Evolutionary conservation across 108 stramenopile genomes (phyloP).

Genomic region (Epithemia pelagica): DNA sequence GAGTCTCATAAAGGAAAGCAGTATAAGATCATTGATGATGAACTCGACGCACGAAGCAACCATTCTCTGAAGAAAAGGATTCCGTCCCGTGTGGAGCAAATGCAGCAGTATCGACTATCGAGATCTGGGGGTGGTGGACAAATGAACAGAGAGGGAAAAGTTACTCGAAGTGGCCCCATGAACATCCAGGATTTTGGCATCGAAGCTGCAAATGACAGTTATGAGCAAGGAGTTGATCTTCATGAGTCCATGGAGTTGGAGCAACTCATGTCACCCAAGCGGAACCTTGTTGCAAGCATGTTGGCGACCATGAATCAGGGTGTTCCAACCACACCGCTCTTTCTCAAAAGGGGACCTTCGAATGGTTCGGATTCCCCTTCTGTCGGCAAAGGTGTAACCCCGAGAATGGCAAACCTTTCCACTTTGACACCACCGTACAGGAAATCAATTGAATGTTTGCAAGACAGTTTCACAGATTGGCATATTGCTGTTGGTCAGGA

Average conservation of each 20-base stretch:
- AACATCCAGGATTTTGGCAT: too few relatives aligned
- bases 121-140: too few relatives aligned
- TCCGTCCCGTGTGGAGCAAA: too few relatives aligned
- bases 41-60: too few relatives aligned
- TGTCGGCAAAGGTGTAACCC: neutral
- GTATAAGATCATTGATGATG: too few relatives aligned
- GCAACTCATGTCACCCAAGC: neutral
- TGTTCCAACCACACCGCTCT: neutral
- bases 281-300: neutral
- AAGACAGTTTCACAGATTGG: neutral
- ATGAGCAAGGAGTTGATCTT: neutral
- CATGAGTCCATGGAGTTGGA: neutral
- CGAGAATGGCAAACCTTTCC: neutral
- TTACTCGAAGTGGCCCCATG: too few relatives aligned
- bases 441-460: neutral
- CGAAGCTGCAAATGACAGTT: too few relatives aligned
- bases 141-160: too few relatives aligned
- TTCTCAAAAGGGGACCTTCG: neutral
- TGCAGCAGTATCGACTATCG: too few relatives aligned
- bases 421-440: neutral
- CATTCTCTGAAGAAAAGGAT: too few relatives aligned
- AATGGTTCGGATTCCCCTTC: neutral
- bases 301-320: neutral
- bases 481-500: neutral
- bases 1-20: too few relatives aligned